Evolutionary conservation across 2,329 filamentous ascomycete genomes (phyloP).

Genomic region (Madurella mycetomatis): DNA sequence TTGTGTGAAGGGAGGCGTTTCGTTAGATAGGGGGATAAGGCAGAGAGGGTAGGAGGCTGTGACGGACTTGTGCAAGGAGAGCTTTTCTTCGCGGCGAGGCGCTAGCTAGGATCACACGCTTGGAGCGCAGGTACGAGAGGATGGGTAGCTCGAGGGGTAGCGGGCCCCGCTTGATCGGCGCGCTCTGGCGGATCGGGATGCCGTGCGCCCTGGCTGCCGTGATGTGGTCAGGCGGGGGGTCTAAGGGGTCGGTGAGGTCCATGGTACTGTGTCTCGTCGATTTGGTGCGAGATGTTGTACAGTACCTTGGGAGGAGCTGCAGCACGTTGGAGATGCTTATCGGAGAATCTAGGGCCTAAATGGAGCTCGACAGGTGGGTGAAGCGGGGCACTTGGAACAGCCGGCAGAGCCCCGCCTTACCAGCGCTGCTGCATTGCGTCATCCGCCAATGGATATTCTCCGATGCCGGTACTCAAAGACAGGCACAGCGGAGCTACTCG

Average conservation of each 20-base stretch:
- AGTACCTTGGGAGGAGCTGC: not conserved
- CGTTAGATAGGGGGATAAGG: not conserved
- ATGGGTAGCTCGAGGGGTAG: constrained; percentile 75
- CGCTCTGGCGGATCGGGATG: constrained; percentile 32
- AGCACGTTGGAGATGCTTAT: not conserved
- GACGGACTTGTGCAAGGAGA: constrained; percentile 64
- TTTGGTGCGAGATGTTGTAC: not conserved
- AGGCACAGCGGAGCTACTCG: no score
- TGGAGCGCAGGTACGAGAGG: constrained; percentile 68
- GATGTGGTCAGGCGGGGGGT: constrained; percentile 45
- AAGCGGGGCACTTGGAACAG: no score
- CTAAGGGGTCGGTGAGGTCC: constrained; percentile 29
- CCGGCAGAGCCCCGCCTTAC: not conserved
- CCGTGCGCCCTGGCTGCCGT: constrained; percentile 39
- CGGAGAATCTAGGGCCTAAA: not conserved
- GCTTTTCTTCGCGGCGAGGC: constrained; percentile 80
- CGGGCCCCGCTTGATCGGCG: constrained; percentile 47
- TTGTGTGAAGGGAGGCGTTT: not conserved
- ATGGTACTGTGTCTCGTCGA: constrained; percentile 12
- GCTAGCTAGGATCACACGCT: constrained; percentile 84
- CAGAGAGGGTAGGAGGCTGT: not conserved
- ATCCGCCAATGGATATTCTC: not conserved
- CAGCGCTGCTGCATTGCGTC: constrained; percentile 4
- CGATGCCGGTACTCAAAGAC: no score
- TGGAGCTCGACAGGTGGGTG: no score